A percentile compares a stretch with the other conserved stretches of the same genome.
phyloP scores from a whole-genome alignment of 257 asterid species.

The Solanum clarkiae region DNA sequence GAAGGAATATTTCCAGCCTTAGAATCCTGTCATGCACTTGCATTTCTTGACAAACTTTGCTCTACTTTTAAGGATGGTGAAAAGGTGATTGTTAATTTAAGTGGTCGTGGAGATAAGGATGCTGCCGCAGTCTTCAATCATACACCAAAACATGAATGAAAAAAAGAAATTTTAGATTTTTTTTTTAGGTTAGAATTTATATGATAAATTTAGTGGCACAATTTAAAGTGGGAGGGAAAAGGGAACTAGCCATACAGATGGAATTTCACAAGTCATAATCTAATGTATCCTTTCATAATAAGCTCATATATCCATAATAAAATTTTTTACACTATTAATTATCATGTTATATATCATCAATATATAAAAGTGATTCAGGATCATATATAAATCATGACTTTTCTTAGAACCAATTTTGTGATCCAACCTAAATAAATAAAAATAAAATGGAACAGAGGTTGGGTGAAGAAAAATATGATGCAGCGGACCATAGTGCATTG shows the following conservation, averaged over 20 bases:
- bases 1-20: conserved; percentile 74
- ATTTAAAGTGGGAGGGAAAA: not conserved
- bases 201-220: not conserved
- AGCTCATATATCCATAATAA: not conserved
- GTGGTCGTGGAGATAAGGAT: conserved; percentile 79
- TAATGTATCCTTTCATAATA: not conserved
- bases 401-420: no score
- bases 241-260: not conserved
- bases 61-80: conserved; percentile 30
- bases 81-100: conserved; percentile 63
- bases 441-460: no score
- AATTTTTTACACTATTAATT: no score
- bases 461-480: no score
- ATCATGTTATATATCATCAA: no score
- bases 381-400: no score
- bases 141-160: not conserved
- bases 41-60: conserved; percentile 51
- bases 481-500: no score
- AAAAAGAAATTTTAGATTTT: no score
- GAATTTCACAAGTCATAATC: not conserved
- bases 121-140: conserved; percentile 22
- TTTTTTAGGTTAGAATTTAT: not conserved
- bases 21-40: conserved; percentile 74
- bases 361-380: no score
- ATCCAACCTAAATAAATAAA: no score